Evolutionary conservation across 805 yeast genomes (phyloP).

Genomic region (Metschnikowia vanudenii): DNA sequence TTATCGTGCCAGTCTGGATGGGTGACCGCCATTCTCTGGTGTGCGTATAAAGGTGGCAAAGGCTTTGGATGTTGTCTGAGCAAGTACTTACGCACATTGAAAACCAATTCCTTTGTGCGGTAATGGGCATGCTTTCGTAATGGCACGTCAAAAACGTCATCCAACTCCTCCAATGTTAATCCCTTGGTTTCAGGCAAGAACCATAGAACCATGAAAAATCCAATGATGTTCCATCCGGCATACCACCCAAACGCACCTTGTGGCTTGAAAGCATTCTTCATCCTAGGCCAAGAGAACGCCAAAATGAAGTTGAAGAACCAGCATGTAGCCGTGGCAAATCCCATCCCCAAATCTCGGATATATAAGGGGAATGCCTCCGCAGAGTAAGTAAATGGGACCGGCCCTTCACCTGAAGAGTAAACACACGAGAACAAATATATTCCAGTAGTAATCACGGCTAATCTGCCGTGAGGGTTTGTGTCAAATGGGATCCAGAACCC

Average conservation of each 20-base stretch:
- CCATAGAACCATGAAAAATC: constrained; percentile 69
- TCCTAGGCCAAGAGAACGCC: constrained; percentile 78
- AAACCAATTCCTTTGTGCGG: constrained; percentile 32
- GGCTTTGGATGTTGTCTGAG: constrained; percentile 44
- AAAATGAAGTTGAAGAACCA: constrained; percentile 72
- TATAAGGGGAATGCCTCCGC: constrained; percentile 83
- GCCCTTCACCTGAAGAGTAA: constrained; percentile 85
- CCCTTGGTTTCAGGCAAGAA: constrained; percentile 72
- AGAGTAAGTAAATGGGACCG: constrained; percentile 85
- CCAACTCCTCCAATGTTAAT: constrained; percentile 73
- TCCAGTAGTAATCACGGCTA: constrained; percentile 70
- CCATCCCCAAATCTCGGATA: constrained; percentile 78
- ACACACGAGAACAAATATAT: constrained; percentile 77
- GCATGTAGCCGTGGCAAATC: constrained; percentile 71
- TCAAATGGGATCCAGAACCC: constrained; percentile 66
- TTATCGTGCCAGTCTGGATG: constrained; percentile 63
- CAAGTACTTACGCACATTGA: constrained; percentile 47
- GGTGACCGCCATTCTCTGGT: constrained; percentile 59
- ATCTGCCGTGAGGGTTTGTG: constrained; percentile 45
- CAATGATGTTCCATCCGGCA: constrained; percentile 79
- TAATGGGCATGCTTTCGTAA: constrained; percentile 50
- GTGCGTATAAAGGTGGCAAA: constrained; percentile 55
- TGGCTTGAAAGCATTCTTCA: constrained; percentile 62
- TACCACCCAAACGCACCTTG: constrained; percentile 89
- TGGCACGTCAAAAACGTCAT: constrained; percentile 68